phyloP scores from a whole-genome alignment of 192 early-diverging fungal genomes.

The Umbelopsis sp. region DNA sequence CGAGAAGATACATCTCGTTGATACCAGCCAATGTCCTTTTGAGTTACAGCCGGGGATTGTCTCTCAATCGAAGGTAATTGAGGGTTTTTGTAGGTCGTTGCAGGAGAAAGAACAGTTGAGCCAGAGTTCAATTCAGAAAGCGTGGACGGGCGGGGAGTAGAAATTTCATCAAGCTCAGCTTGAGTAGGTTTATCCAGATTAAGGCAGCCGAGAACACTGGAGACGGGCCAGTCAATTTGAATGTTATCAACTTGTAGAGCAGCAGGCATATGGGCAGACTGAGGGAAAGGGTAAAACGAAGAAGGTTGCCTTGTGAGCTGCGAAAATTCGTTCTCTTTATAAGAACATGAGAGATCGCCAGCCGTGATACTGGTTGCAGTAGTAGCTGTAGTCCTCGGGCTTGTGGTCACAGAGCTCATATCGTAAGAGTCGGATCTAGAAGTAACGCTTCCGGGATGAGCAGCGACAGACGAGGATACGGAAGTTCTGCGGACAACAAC shows the following conservation, averaged over 20 bases:
- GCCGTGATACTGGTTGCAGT: constrained; percentile 3
- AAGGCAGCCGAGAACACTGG: background rate
- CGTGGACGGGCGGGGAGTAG: background rate
- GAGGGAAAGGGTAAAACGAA: background rate
- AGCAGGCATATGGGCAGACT: background rate
- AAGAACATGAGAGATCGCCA: background rate
- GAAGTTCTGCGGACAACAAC: constrained; percentile 17
- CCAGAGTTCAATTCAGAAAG: constrained; percentile 10
- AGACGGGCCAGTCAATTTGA: constrained; percentile 7
- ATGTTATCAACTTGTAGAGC: constrained; percentile 16
- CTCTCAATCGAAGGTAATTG: background rate
- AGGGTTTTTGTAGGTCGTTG: background rate
- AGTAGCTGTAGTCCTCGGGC: constrained; percentile 3
- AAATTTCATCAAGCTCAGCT: constrained; percentile 7
- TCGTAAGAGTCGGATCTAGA: constrained; percentile 9
- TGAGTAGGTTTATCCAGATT: background rate
- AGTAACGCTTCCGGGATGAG: background rate
- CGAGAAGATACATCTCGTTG: constrained; percentile 3
- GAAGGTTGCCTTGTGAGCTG: background rate
- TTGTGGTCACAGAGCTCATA: background rate
- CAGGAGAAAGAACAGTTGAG: background rate
- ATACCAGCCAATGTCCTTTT: constrained; percentile 3
- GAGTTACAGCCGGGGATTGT: too few relatives aligned
- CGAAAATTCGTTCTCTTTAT: background rate
- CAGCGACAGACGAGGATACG: background rate